Evolutionary conservation across 2,329 filamentous ascomycete genomes (phyloP).

Genomic region (Cercospora sp.): DNA sequence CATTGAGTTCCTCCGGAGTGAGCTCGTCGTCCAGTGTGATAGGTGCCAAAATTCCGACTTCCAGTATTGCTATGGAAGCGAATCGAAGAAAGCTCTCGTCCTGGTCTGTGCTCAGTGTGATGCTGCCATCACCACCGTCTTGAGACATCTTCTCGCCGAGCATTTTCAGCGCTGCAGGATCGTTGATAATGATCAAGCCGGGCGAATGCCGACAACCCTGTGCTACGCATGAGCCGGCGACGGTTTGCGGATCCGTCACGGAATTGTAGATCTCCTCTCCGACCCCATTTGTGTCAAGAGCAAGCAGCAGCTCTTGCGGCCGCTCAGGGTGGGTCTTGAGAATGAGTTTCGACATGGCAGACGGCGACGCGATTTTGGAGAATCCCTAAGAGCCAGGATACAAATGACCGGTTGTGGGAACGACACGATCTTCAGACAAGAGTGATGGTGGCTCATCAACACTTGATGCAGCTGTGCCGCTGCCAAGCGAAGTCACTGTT

Average conservation of each 20-base stretch:
- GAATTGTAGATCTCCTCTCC: neutral
- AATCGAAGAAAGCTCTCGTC: neutral
- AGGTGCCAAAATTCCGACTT: neutral
- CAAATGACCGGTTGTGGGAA: neutral
- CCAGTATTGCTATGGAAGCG: neutral
- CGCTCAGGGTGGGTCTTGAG: neutral
- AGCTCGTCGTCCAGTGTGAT: neutral
- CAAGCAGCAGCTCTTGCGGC: neutral
- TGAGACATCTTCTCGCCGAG: neutral
- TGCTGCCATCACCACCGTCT: neutral
- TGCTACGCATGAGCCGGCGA: neutral
- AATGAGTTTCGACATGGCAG: neutral
- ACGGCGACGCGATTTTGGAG: neutral
- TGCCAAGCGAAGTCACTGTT: neutral
- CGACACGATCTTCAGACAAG: neutral
- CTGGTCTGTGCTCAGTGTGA: neutral
- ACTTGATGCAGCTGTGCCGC: neutral
- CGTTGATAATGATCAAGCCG: neutral
- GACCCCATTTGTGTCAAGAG: neutral
- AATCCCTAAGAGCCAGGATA: too few relatives aligned
- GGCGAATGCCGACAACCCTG: neutral
- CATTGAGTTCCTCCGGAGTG: neutral
- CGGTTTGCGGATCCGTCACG: neutral
- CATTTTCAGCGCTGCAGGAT: neutral
- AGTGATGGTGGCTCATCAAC: neutral